phyloP scores from a whole-genome alignment of 2,329 filamentous ascomycete species.

The Myriosclerotinia duriaeana region DNA sequence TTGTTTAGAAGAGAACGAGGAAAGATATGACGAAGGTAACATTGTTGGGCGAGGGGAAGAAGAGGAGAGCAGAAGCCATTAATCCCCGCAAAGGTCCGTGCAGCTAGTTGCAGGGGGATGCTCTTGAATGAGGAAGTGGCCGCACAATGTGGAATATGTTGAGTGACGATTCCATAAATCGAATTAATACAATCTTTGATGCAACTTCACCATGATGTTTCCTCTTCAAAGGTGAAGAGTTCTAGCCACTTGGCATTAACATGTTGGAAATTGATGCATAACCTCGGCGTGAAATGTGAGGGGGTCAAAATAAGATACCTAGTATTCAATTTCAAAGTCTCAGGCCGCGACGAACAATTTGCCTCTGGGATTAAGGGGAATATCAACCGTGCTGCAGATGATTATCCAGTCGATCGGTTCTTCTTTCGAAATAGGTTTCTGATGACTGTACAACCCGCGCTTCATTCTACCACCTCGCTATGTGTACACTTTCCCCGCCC shows the following conservation, averaged over 20 bases:
- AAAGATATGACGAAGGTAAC: neutral
- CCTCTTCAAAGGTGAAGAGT: neutral
- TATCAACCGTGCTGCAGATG: neutral
- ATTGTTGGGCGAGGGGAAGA: neutral
- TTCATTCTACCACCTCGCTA: conserved; percentile 23
- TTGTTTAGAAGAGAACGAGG: neutral
- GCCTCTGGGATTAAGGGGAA: neutral
- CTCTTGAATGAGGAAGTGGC: conserved; percentile 12
- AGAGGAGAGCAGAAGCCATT: neutral
- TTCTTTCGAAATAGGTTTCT: conserved; percentile 9
- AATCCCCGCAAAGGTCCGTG: conserved; percentile 11
- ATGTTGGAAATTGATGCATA: neutral
- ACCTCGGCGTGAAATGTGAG: neutral
- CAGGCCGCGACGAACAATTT: neutral
- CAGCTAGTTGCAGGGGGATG: neutral
- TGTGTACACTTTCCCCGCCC: conserved; percentile 22
- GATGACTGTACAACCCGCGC: conserved; percentile 16
- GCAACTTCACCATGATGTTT: neutral
- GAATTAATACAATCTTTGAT: neutral
- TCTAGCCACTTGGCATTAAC: conserved; percentile 9
- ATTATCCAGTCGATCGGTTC: conserved; percentile 3
- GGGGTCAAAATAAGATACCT: neutral
- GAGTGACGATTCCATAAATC: neutral
- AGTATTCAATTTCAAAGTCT: neutral
- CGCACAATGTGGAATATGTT: neutral